Evolutionary conservation across 352 stramenopile genomes (phyloP), one percentile per base, ranked within the genome.

Genomic region (Poterioochromonas sp.): DNA sequence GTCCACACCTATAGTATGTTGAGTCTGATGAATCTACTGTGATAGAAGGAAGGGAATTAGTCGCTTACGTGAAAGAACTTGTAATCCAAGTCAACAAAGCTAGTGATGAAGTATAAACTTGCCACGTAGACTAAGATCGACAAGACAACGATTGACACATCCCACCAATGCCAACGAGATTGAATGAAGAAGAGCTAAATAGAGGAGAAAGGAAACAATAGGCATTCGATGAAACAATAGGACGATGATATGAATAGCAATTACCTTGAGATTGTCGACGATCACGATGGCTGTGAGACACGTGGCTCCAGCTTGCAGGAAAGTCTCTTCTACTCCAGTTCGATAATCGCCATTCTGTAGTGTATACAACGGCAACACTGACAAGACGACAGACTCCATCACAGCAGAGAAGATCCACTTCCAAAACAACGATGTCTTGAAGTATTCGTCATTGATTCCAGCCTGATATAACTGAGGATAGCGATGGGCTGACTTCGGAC

Each of bases 261-360:
- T 89, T 0, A 96, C 87, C 86, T 98, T 98, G 76, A 96, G 84
- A 43, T 92, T 96, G 63, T 97, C 89, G n/a, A 97, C 86, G 53
- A 97, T 86, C 60, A 98, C 85, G 41, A 98, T 86, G 78, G 92
- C 90, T 22, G 91, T 94, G 83, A 97, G 98, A 53, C 93, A 90
- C 0, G 89, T 91, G 53, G 89, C 94, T 53, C 94, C 94, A 76
- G 97, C 93, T 40, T 95, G 89, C 84, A 93, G 95, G 85, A 98
- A 90, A 64, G 90, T 94, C 8, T 89, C 88, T 54, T 91, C 94
- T 79, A 94, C 88, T 2, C 91, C 93, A 39, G 40, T 37, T 8
- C 29, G 37, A 35, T 87, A 86, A 0, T 88, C 85, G 1, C 87
- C 85, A 64, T 92, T 82, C 73, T 93, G 89, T 34, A 86, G 85